These are phyloP conservation scores for Hypsizygus marmoreus DNA, from an alignment of 768 basidiomycete species.

Conservation along the genomic window DNA sequence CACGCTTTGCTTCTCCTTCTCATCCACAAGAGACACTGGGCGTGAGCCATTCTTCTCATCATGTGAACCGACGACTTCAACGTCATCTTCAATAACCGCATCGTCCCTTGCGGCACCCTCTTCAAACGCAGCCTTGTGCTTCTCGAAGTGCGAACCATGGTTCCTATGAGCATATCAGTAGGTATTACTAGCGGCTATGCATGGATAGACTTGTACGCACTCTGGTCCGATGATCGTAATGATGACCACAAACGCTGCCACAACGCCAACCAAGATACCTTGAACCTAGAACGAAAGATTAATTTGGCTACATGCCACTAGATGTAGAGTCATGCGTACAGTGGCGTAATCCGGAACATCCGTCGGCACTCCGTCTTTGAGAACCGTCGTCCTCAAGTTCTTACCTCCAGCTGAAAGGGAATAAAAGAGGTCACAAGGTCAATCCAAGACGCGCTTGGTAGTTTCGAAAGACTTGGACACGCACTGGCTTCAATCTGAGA, in stretches of 20 bases:
- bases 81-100: conserved; percentile 28
- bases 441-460: conserved; percentile 8
- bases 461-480: conserved; percentile 22
- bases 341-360: conserved; percentile 67
- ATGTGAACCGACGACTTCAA: not conserved
- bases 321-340: conserved; percentile 22
- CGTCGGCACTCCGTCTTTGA: conserved; percentile 40
- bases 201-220: conserved; percentile 39
- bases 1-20: conserved; percentile 9
- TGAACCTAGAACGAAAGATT: conserved; percentile 50
- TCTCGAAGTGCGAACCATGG: conserved; percentile 83
- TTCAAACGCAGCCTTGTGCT: conserved; percentile 77
- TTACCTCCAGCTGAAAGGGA: conserved; percentile 58
- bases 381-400: conserved; percentile 52
- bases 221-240: conserved; percentile 78
- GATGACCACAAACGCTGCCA: conserved; percentile 75
- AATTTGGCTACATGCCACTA: conserved; percentile 5
- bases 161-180: conserved; percentile 41
- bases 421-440: conserved; percentile 12
- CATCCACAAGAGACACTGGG: conserved; percentile 5
- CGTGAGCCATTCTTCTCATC: conserved; percentile 1
- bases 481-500: conserved; percentile 78
- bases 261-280: conserved; percentile 85
- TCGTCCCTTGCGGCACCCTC: conserved; percentile 63
- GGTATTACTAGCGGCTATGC: not conserved